Percentiles rank a stretch among this genome's conserved stretches.
Conservation (phyloP, 163 green algal genomes). For the Chlorella variabilis region DNA sequence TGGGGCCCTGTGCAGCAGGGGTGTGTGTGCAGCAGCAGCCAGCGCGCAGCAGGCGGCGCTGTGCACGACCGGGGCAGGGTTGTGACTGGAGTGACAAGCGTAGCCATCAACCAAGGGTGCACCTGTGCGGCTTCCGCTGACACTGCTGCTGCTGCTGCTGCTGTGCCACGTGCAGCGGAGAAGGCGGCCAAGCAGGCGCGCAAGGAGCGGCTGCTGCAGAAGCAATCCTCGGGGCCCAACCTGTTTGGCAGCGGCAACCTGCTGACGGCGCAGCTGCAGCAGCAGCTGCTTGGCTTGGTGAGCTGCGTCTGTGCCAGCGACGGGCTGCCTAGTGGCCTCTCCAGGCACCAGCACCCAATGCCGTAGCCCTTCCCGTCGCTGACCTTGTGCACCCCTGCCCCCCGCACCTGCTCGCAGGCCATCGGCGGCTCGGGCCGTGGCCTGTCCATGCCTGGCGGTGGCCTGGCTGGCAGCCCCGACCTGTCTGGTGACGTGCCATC, state of each 20-base stretch:
- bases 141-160: no score
- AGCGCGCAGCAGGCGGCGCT: no score
- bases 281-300: conserved; percentile 36
- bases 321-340: background rate
- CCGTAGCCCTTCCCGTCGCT: no score
- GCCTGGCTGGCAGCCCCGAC: background rate
- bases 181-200: conserved; percentile 47
- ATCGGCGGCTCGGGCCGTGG: background rate
- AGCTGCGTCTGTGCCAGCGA: background rate
- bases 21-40: background rate
- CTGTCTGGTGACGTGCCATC: conserved; percentile 5
- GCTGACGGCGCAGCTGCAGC: conserved; percentile 28
- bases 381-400: no score
- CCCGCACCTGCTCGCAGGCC: no score
- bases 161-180: conserved; percentile 29
- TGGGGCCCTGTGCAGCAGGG: no score
- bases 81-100: no score
- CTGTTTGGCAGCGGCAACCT: conserved; percentile 2
- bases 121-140: no score
- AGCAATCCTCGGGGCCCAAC: background rate
- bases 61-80: no score
- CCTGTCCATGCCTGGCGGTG: background rate
- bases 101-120: no score
- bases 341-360: no score
- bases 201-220: conserved; percentile 37